Evolutionary conservation across 1,284 basidiomycete genomes (phyloP).

Genomic region (Puccinia coronata): DNA sequence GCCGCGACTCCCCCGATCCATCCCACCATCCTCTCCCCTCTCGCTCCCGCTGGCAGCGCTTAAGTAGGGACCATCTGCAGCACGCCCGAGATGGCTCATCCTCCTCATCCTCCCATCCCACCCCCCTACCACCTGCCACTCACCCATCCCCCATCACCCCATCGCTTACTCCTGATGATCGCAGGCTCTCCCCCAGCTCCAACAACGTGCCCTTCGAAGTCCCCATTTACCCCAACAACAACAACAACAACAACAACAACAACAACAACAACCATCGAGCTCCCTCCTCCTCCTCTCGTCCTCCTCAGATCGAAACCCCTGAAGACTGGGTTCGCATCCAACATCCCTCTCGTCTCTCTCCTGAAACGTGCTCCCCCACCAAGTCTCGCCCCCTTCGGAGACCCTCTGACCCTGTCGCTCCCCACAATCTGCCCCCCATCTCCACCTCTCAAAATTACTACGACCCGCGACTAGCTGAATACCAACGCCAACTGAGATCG

Average conservation of each 20-base stretch:
- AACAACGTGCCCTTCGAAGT: slow-evolving; percentile 40
- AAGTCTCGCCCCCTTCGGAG: slow-evolving; percentile 25
- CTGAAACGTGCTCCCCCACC: slow-evolving; percentile 21
- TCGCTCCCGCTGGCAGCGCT: slow-evolving; percentile 42
- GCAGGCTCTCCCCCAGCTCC: slow-evolving; percentile 22
- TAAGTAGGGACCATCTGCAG: slow-evolving; percentile 4
- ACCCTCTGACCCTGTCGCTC: slow-evolving; percentile 31
- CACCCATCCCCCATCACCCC: slow-evolving; percentile 30
- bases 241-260: no score
- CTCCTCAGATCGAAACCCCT: slow-evolving; percentile 19
- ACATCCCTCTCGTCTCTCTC: slow-evolving; percentile 14
- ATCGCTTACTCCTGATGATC: slow-evolving; percentile 30
- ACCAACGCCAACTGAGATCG: slow-evolving; percentile 1
- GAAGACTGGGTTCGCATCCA: slow-evolving; percentile 37
- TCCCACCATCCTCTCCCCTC: slow-evolving; percentile 5
- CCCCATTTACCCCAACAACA: slow-evolving; percentile 8
- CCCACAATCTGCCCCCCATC: not conserved
- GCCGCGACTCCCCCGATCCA: slow-evolving; percentile 43
- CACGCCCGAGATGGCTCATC: slow-evolving; percentile 21
- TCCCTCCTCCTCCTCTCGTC: no score
- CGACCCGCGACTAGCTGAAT: slow-evolving; percentile 16
- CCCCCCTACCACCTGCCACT: slow-evolving; percentile 16
- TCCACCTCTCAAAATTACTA: slow-evolving; percentile 20
- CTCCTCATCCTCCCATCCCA: slow-evolving; percentile 31
- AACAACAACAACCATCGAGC: no score